These are phyloP conservation scores for Sporothrix pseudoabietina DNA, from an alignment of 2,329 filamentous ascomycete genomes.

Conservation along the genomic window DNA sequence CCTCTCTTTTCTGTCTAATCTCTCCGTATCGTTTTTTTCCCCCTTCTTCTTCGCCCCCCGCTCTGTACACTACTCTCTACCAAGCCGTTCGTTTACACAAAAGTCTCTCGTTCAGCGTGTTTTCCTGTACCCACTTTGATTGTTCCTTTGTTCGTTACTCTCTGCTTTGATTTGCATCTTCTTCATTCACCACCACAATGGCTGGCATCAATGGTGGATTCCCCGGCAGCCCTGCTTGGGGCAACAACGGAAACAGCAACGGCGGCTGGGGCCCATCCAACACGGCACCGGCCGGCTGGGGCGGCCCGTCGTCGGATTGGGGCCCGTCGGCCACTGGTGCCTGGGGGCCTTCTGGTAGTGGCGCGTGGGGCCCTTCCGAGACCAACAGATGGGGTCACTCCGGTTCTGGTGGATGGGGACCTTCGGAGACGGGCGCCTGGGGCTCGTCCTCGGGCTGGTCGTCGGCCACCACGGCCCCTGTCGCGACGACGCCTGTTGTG, in stretches of 20 bases:
- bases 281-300: slow-evolving; percentile 8
- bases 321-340: not conserved
- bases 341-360: slow-evolving; percentile 3
- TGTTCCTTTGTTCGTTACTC: not conserved
- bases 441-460: slow-evolving; percentile 4
- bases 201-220: slow-evolving; percentile 11
- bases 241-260: not conserved
- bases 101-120: slow-evolving; percentile 18
- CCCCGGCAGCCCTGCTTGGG: slow-evolving; percentile 11
- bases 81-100: slow-evolving; percentile 12
- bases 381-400: too few species aligned
- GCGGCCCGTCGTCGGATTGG: slow-evolving; percentile 14
- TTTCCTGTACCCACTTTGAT: not conserved
- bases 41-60: not conserved
- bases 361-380: not conserved
- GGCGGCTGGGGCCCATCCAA: slow-evolving; percentile 8
- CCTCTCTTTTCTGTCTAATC: not conserved
- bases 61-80: slow-evolving; percentile 12
- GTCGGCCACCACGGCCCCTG: not conserved
- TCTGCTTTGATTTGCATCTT: not conserved
- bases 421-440: slow-evolving; percentile 2
- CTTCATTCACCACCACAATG: not conserved
- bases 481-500: not conserved
- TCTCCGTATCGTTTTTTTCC: not conserved
- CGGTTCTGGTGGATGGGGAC: not conserved